Base-by-base conservation (phyloP, 306 rosid species). In the Vigna hirtella region DNA sequence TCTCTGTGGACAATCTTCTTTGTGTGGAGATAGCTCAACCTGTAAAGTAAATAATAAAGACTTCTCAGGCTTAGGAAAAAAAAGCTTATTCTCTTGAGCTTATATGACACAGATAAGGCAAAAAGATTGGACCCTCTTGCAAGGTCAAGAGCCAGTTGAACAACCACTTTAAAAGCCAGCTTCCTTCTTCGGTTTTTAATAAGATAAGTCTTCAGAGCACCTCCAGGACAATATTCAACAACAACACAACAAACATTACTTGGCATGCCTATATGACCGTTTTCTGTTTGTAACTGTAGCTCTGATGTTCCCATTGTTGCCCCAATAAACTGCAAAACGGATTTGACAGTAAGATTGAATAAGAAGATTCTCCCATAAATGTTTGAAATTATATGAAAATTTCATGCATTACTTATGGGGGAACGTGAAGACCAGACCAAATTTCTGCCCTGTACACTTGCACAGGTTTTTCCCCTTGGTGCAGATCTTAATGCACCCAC, bases 221-320 rank as follows among this genome's bases (percentile, higher is more conserved):
- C 98, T 3, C 98, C 98, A n/a, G 98, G 98, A 86, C 98, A 95
- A 83, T 95, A 95, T 80, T 95, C 98, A 9, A 95, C 98, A 32
- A 95, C 90, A 45, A 92, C 98, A 81, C 98, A 95, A 85, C 98
- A 92, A 48, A 95, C 63, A 72, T 92, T 95, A 87, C 90, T 92
- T 3, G 98, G 98, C 98, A 95, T 95, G 73, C 93, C 98, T 55
- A 95, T 86, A 75, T 91, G 98, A 34, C 98, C 98, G 50, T 84
- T 92, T 70, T 95, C 98, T 1, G 95, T 86, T 86, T 91, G 98
- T 87, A 93, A 75, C 65, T 95, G 90, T 76, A 92, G 92, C 61
- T 90, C 98, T 48, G 98, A 86, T 49, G 93, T 72, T 61, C 98
- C 98, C 85, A 95, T 89, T 67, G 98, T 89, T 28, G 98, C 98